Conservation (phyloP, 2,329 filamentous ascomycete species). For the Claviceps sorghi region DNA sequence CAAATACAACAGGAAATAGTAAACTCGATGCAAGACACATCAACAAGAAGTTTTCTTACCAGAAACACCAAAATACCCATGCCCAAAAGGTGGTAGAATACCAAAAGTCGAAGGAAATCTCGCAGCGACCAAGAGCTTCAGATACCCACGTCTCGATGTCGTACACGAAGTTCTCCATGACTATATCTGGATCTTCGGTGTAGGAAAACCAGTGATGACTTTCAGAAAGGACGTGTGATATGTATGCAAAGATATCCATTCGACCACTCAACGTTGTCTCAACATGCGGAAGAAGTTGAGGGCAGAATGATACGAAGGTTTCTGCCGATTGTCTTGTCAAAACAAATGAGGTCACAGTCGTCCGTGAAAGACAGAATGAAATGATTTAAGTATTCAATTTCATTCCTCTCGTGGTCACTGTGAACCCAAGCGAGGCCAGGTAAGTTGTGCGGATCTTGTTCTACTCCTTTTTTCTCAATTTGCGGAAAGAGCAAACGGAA, state of each 20-base stretch:
- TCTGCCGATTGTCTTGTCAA: not conserved
- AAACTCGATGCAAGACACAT: not conserved
- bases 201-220: not conserved
- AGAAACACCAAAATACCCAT: constrained; percentile 27
- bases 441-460: not conserved
- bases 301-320: not conserved
- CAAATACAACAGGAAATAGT: not conserved
- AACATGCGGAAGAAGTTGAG: not conserved
- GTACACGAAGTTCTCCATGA: not conserved
- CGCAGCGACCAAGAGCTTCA: constrained; percentile 1
- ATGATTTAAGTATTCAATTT: not conserved
- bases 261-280: not conserved
- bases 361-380: not conserved
- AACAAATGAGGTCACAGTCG: not conserved
- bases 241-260: not conserved
- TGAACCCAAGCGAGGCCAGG: constrained; percentile 1
- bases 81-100: constrained; percentile 33
- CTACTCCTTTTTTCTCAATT: not conserved
- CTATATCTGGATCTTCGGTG: not conserved
- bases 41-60: constrained; percentile 24
- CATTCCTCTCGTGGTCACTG: not conserved
- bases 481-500: constrained; percentile 6
- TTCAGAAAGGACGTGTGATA: not conserved
- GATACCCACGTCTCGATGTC: constrained; percentile 9
- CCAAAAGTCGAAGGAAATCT: constrained; percentile 20